A percentile compares a stretch with the other conserved stretches of the same genome.
Conservation (phyloP, 2,329 filamentous ascomycete genomes). For the Epichloe gansuensis region DNA sequence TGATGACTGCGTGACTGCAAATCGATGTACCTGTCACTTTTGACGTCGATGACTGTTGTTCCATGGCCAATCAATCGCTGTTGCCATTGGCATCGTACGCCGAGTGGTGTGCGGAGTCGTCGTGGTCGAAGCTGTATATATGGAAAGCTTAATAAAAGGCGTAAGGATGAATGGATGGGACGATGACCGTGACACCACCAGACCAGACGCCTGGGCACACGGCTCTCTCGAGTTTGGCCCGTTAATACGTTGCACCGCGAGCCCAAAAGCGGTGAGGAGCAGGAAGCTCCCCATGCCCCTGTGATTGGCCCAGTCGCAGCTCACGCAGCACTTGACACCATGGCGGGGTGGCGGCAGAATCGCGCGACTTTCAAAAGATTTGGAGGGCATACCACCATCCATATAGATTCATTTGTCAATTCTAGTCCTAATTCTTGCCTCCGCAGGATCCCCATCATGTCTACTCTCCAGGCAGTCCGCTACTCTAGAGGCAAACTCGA, state of each 20-base stretch:
- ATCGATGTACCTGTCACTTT: slow-evolving; percentile 61
- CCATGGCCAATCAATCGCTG: slow-evolving; percentile 34
- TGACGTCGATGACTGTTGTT: slow-evolving; percentile 57
- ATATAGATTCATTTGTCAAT: not conserved
- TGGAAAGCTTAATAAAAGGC: not conserved
- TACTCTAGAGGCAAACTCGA: slow-evolving; percentile 61
- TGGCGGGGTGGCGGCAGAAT: slow-evolving; percentile 23
- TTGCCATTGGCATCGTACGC: slow-evolving; percentile 17
- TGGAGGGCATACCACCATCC: slow-evolving; percentile 15
- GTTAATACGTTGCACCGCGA: not conserved
- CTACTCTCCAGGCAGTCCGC: slow-evolving; percentile 63
- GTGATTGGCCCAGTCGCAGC: not conserved
- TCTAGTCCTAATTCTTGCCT: not conserved
- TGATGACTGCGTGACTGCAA: no score
- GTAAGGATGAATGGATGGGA: not conserved
- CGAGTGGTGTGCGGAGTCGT: slow-evolving; percentile 3
- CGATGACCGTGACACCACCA: not conserved
- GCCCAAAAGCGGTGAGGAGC: not conserved
- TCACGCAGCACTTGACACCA: slow-evolving; percentile 9
- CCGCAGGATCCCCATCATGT: slow-evolving; percentile 24
- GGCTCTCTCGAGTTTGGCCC: not conserved
- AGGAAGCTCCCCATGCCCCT: not conserved
- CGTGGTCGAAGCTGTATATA: not conserved
- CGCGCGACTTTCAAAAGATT: slow-evolving; percentile 1
- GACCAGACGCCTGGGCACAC: no score